Percentiles rank a stretch among this genome's conserved stretches.
Evolutionary conservation across 2,329 filamentous ascomycete genomes (phyloP).

Genomic region (Neopestalotiopsis clavispora): DNA sequence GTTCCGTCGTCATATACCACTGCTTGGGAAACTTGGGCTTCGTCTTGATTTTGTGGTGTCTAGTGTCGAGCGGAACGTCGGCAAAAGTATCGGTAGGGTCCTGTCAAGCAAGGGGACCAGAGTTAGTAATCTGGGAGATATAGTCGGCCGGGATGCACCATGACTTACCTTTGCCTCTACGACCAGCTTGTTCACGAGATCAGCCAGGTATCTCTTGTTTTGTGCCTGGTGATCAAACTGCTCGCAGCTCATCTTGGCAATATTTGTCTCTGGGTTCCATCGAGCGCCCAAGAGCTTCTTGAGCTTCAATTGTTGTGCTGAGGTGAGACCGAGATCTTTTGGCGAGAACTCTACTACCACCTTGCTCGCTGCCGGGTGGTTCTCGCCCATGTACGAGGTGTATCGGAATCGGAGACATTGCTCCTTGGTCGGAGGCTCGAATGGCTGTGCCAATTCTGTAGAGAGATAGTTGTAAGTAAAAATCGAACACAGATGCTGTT

Average conservation of each 20-base stretch:
- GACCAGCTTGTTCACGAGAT: slow-evolving; percentile 76
- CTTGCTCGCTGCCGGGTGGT: slow-evolving; percentile 89
- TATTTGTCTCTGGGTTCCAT: slow-evolving; percentile 83
- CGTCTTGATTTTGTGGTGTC: slow-evolving; percentile 76
- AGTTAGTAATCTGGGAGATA: not conserved
- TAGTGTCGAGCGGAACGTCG: slow-evolving; percentile 86
- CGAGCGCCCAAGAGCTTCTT: slow-evolving; percentile 85
- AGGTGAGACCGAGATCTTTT: slow-evolving; percentile 71
- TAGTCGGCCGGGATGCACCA: not conserved
- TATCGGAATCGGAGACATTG: slow-evolving; percentile 91
- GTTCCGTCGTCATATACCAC: slow-evolving; percentile 79
- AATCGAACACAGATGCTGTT: not conserved
- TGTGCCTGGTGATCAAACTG: slow-evolving; percentile 87
- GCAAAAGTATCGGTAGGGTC: slow-evolving; percentile 81
- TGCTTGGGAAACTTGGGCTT: slow-evolving; percentile 76
- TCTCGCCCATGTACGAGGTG: slow-evolving; percentile 94
- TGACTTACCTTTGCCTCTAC: slow-evolving; percentile 68
- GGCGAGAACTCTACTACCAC: slow-evolving; percentile 91
- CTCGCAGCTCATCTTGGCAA: slow-evolving; percentile 90
- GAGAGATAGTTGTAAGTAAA: slow-evolving; percentile 22
- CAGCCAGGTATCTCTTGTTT: slow-evolving; percentile 93
- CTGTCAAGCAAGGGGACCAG: slow-evolving; percentile 36
- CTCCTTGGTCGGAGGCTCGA: slow-evolving; percentile 68
- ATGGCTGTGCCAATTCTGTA: slow-evolving; percentile 82
- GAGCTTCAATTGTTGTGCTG: slow-evolving; percentile 76